Evolutionary conservation across 805 yeast genomes (phyloP), one percentile per base, ranked within the genome.

Genomic region (Geotrichum ghanense): DNA sequence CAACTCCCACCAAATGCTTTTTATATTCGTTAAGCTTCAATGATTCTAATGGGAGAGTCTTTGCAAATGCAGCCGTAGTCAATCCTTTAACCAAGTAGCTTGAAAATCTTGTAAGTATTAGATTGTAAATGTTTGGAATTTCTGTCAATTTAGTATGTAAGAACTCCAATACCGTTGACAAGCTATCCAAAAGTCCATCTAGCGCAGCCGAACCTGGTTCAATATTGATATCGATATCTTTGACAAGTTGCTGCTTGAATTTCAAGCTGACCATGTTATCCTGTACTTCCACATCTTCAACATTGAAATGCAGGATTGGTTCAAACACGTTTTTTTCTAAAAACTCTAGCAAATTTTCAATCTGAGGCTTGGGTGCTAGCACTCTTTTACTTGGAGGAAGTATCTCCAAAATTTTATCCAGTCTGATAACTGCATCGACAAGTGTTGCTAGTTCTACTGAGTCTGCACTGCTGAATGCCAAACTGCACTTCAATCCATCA

Each of bases 1-100:
- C 58, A 26, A 55, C 50, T 1, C 31, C 35, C n/a, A 39, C 49
- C 1, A 53, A 43, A 7, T 39, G 35, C 6, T 22, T 39, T 19
- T 56, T 42, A 23, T 54, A 44, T 6, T 25, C 14, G 19, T 49
- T 43, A 44, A 55, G 56, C 19, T 31, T 47, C 3, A 27, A 41
- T 17, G 54, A 23, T 2, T 48, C 48, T 3, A 22, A 31, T 2
- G 60, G 60, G 35, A 54, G 51, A 31, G 53, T 40, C 6, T 41
- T 12, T 5, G 56, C 53, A 27, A 55, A 45, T 6, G 51, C 42
- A n/a, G 35, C 45, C n/a, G 16, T 23, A 9, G 42, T n/a, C 34
- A 53, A 9, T 20, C 23, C 22, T 3, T 22, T 43, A 10, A 47
- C 31, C 3, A 54, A 26, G 9, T 12, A 4, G 2, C 48, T 25